Base-by-base conservation (phyloP, 2,329 filamentous ascomycete species). In the Paraconiothyrium sp. region DNA sequence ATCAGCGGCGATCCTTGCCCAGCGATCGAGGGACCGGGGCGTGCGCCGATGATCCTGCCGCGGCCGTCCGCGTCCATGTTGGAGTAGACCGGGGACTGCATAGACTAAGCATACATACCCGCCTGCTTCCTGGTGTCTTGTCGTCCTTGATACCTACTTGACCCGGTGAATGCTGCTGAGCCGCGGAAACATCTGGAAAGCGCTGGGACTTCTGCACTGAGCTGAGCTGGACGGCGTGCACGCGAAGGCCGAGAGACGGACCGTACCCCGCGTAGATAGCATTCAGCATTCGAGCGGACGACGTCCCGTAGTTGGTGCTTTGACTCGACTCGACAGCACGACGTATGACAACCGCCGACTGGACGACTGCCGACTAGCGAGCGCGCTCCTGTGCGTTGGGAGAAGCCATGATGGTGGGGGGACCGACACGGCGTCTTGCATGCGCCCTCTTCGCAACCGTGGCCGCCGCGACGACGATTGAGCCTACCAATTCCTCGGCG, bases 401-500 rank as follows among this genome's bases (percentile, higher is more conserved):
- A 22, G 22, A 49, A 35, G 46, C 20, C 52, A 66, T 4, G 20
- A 74, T 74, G 70, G 50, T 64, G 66, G 63, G 61, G 58, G 55
- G 51, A 46, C 58, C 69, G 59, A 60, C 67, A 30, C 69, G 68
- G 72, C 62, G 60, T 62, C 63, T 73, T 62, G 62, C 58, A 54
- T 70, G 70, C 56, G 68, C 69, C 39, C 62, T 73, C 49, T 63
- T 73, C 34, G 67, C 67, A 35, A 52, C 66, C 27, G 59, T 61
- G 49, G 63, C 64, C 43, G 24, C 54, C 46, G 52, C 68, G 0
- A 72, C 72, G 55, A 58, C 57, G 50, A 72, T 77, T 51, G 59
- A 65, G 24, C 64, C 72, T 54, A 71, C 75, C 30, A 75, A 76
- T 62, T 60, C 57, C 0, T 65, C 70, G 37, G 72, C 71, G 0